These are phyloP conservation scores for Fistulifera pelliculosa DNA, from an alignment of 108 stramenopile genomes.

Conservation along the genomic window DNA sequence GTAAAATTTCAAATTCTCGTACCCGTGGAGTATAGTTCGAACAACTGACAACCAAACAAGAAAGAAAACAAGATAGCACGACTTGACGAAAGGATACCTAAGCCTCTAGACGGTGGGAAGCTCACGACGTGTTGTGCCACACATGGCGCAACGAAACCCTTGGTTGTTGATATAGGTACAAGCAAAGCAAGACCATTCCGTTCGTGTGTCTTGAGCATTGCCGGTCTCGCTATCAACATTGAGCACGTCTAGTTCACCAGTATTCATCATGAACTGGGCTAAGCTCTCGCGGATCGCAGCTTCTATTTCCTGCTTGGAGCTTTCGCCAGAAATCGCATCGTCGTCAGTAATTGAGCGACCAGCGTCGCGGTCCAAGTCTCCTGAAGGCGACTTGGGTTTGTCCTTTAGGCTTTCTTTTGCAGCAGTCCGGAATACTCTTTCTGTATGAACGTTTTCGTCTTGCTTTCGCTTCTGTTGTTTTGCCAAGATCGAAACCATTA, in stretches of 20 bases:
- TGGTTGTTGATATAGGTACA: constrained; percentile 38
- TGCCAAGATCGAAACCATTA: constrained; percentile 30
- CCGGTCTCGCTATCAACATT: neutral
- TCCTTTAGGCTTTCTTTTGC: constrained; percentile 4
- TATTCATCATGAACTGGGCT: constrained; percentile 5
- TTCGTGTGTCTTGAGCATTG: neutral
- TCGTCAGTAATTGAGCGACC: neutral
- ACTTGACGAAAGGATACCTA: too few species aligned
- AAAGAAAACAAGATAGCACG: too few species aligned
- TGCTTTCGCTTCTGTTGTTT: constrained; percentile 19
- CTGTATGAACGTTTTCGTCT: neutral
- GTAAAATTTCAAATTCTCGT: too few species aligned
- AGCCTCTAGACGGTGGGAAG: too few species aligned
- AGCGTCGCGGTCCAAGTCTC: neutral
- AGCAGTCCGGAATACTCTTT: neutral
- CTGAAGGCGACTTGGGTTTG: too few species aligned
- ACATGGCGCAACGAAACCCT: constrained; percentile 32
- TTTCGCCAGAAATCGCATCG: neutral
- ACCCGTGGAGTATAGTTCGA: too few species aligned
- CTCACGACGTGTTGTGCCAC: constrained; percentile 11
- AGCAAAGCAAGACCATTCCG: constrained; percentile 17
- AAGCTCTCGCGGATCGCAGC: constrained; percentile 7
- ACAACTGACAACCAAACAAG: too few species aligned
- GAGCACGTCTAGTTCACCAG: neutral
- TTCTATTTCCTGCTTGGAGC: neutral